Evolutionary conservation across 768 basidiomycete genomes (phyloP), one percentile per base, ranked within the genome.

Genomic region (Mycena alexandri): DNA sequence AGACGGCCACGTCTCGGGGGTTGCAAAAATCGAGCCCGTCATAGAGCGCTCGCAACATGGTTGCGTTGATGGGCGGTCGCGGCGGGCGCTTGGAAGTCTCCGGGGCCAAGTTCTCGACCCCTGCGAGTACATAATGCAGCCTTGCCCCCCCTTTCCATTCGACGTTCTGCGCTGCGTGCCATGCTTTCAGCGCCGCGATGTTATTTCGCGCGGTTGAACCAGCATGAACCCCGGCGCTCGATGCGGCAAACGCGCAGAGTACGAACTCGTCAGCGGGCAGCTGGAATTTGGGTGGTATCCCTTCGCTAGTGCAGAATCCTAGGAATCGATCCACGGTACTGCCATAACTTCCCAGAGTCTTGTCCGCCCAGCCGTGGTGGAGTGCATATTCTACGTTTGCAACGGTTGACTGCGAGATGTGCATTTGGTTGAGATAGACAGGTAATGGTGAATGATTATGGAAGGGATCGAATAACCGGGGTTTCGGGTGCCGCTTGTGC

Each of bases 111-210:
- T 41, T 56, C 8, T 56, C 54, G 17, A 56, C 54, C 1, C 54
- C 54, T 14, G 54, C 21, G 7, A 56, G 54, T 1, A 56, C 54
- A n/a, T 56, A 56, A 9, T 56, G 41, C 11, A 56, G 41, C 5
- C 54, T 13, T 11, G 41, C 41, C 11, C 57, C 44, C 3, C 58
- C 58, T 1, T 47, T 48, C 58, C 58, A 60, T 3, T 16, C 11
- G 6, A 33, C 47, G 8, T 17, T 13, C 11, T 47, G 36, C 21
- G 58, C 58, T 14, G 48, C 10, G 25, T 60, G 58, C 58, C 58
- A 59, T 2, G 58, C 58, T 24, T 60, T 60, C 2, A 57, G n/a
- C 0, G 60, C 63, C 12, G 69, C 68, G 9, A 56, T 46, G 5
- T 60, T 60, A 16, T 60, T 50, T 0, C 58, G 58, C 21, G 47